Conservation (phyloP, 2,329 filamentous ascomycete species). For the Leptoxyphium fumago region DNA sequence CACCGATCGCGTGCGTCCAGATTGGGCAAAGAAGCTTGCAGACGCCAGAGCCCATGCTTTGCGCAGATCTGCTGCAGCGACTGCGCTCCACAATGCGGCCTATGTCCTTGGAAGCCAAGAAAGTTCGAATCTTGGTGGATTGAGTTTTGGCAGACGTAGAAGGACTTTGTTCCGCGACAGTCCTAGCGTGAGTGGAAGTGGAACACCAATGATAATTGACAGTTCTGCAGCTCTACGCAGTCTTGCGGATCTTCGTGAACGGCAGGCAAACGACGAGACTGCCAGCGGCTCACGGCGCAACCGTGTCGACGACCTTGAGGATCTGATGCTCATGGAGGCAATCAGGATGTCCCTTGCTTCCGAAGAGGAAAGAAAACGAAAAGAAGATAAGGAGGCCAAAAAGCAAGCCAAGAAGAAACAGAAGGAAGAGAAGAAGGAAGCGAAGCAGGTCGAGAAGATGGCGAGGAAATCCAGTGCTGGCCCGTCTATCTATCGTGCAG, state of each 20-base stretch:
- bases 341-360: conserved; percentile 80
- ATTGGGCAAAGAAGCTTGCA: conserved; percentile 83
- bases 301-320: conserved; percentile 77
- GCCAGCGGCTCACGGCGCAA: conserved; percentile 37
- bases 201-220: conserved; percentile 25
- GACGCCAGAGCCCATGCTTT: conserved; percentile 74
- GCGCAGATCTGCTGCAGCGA: conserved; percentile 78
- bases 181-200: conserved; percentile 28
- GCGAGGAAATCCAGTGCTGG: conserved; percentile 47
- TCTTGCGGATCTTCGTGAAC: conserved; percentile 16
- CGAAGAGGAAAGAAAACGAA: conserved; percentile 82
- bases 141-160: conserved; percentile 32
- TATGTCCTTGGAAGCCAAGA: conserved; percentile 61
- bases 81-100: conserved; percentile 84
- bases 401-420: conserved; percentile 77
- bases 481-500: conserved; percentile 40
- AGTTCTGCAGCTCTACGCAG: conserved; percentile 7
- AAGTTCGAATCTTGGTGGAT: conserved; percentile 32
- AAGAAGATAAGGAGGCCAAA: conserved; percentile 62
- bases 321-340: conserved; percentile 98
- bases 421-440: conserved; percentile 53
- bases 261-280: neutral
- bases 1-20: conserved; percentile 80
- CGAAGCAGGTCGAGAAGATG: conserved; percentile 54
- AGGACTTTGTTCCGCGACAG: conserved; percentile 40